Percentiles rank a stretch among this genome's conserved stretches.
Conservation (phyloP, 768 basidiomycete genomes). For the Lentinula edodes region DNA sequence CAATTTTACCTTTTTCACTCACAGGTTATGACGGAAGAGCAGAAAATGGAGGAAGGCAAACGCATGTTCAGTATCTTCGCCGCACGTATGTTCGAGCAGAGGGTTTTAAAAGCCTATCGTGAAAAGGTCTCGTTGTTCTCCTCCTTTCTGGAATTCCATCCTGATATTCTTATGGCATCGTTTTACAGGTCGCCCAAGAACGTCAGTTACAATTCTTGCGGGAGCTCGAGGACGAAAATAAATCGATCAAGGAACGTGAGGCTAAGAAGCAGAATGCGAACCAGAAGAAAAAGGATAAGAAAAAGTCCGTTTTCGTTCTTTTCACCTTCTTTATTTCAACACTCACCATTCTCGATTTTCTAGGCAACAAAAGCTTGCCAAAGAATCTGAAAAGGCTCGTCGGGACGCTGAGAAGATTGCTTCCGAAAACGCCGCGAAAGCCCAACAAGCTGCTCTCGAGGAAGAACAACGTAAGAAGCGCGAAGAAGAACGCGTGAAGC, state of each 20-base stretch:
- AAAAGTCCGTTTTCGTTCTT: constrained; percentile 43
- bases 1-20: constrained; percentile 7
- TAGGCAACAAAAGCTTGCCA: constrained; percentile 88
- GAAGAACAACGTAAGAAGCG: constrained; percentile 75
- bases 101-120: constrained; percentile 92
- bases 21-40: constrained; percentile 86
- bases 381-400: constrained; percentile 85
- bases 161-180: neutral
- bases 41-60: constrained; percentile 99
- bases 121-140: constrained; percentile 45
- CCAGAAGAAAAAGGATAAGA: constrained; percentile 99
- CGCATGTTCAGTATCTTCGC: constrained; percentile 99
- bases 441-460: constrained; percentile 71
- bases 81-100: constrained; percentile 98
- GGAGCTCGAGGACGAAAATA: constrained; percentile 95
- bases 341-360: neutral
- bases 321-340: neutral
- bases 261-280: constrained; percentile 93
- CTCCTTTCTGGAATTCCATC: neutral
- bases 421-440: constrained; percentile 75
- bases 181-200: constrained; percentile 76
- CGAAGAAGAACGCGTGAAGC: constrained; percentile 81
- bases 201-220: constrained; percentile 88
- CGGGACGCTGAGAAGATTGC: constrained; percentile 83
- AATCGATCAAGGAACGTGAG: constrained; percentile 78